Conservation (phyloP, 352 stramenopile genomes). For the Phytopythium montanum region DNA sequence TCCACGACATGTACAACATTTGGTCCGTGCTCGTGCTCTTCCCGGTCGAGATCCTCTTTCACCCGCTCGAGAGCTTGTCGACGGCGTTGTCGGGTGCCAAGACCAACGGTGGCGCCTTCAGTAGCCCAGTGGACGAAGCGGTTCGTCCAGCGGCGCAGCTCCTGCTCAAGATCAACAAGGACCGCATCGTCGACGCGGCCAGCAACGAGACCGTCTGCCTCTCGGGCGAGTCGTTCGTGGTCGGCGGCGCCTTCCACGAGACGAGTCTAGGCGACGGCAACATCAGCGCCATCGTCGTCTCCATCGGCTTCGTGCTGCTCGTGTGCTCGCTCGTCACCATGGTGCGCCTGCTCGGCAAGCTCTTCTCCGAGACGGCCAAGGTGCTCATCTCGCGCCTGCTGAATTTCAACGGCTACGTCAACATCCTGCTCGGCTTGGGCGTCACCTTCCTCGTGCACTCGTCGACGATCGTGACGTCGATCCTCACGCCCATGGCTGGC, state of each 20-base stretch:
- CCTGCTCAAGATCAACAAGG: constrained; percentile 37
- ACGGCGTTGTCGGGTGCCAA: constrained; percentile 33
- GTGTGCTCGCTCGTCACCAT: constrained; percentile 49
- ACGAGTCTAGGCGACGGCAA: constrained; percentile 31
- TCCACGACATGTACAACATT: constrained; percentile 89
- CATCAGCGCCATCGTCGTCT: constrained; percentile 40
- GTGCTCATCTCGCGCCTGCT: constrained; percentile 84
- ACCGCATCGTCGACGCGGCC: constrained; percentile 31
- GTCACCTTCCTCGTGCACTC: constrained; percentile 90
- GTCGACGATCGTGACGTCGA: constrained; percentile 89
- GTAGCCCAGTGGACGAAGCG: constrained; percentile 33
- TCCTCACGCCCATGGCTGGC: constrained; percentile 87
- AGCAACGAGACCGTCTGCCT: constrained; percentile 26
- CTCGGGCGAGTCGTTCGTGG: constrained; percentile 29
- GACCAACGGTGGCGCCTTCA: constrained; percentile 30
- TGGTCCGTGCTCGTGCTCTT: constrained; percentile 75
- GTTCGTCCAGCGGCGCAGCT: constrained; percentile 36
- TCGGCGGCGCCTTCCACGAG: constrained; percentile 27
- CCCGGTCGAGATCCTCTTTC: constrained; percentile 60
- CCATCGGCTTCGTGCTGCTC: constrained; percentile 43
- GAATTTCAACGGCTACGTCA: constrained; percentile 88
- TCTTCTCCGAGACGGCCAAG: constrained; percentile 84
- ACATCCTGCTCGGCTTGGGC: constrained; percentile 79
- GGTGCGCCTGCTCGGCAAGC: constrained; percentile 30
- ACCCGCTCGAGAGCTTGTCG: constrained; percentile 60